These are phyloP conservation scores for Ochromonadaceae sp. DNA, from an alignment of 352 stramenopile species.

Conservation along the genomic window DNA sequence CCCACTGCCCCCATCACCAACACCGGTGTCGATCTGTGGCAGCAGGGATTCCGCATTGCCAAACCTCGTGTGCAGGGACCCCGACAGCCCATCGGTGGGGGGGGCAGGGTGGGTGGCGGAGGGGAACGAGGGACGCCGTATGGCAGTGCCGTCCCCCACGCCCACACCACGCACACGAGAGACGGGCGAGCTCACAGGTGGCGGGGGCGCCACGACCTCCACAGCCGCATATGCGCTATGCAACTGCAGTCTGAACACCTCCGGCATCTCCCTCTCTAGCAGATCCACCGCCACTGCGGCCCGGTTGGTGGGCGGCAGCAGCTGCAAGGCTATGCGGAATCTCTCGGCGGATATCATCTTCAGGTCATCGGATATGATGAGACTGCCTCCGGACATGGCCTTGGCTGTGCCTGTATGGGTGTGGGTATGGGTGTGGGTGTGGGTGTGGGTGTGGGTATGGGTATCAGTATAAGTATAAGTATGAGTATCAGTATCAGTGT, in stretches of 20 bases:
- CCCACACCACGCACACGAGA: background rate
- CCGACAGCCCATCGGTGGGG: no score
- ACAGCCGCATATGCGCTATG: background rate
- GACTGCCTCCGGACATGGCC: constrained; percentile 49
- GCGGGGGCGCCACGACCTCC: background rate
- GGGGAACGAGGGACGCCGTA: background rate
- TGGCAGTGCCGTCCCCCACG: background rate
- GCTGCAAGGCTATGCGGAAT: constrained; percentile 36
- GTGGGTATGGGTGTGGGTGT: no score
- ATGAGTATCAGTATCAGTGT: background rate
- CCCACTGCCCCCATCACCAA: no score
- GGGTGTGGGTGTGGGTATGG: no score
- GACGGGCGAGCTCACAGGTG: background rate
- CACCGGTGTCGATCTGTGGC: no score
- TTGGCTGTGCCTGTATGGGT: no score
- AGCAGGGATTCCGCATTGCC: no score
- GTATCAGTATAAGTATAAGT: no score
- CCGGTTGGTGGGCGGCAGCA: constrained; percentile 17
- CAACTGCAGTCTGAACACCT: constrained; percentile 18
- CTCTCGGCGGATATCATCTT: constrained; percentile 38
- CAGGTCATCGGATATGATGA: constrained; percentile 53
- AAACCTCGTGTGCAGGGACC: no score
- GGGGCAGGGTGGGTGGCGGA: no score
- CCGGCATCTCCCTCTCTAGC: constrained; percentile 19
- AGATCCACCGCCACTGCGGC: constrained; percentile 20